Conservation (phyloP, 768 basidiomycete genomes). For the Serendipita sp. region DNA sequence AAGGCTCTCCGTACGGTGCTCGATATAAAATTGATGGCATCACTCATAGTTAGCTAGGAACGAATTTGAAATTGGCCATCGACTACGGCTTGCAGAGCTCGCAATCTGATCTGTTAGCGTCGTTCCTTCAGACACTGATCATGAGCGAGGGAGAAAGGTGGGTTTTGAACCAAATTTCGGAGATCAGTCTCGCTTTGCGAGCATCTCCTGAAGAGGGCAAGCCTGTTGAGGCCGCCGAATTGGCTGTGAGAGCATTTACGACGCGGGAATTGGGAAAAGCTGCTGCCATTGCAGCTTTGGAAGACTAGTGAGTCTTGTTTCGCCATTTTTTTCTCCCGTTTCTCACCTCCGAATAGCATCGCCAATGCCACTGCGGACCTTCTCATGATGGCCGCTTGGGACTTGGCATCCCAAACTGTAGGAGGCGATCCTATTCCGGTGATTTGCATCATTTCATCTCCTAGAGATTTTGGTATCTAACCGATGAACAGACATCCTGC, state of each 20-base stretch:
- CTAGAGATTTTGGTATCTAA: too few species aligned
- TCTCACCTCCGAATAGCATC: slow-evolving; percentile 31
- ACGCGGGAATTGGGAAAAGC: slow-evolving; percentile 73
- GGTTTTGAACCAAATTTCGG: slow-evolving; percentile 57
- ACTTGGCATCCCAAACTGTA: slow-evolving; percentile 40
- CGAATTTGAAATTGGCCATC: slow-evolving; percentile 83
- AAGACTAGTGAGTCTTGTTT: slow-evolving; percentile 63
- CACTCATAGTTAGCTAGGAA: slow-evolving; percentile 27
- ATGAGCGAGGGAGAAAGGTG: slow-evolving; percentile 95
- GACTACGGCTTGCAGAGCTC: slow-evolving; percentile 70
- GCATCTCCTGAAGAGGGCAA: slow-evolving; percentile 42
- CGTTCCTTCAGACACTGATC: slow-evolving; percentile 84
- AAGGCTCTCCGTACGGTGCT: slow-evolving; percentile 56
- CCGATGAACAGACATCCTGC: slow-evolving; percentile 48
- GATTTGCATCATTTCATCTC: slow-evolving; percentile 14
- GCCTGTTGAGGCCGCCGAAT: slow-evolving; percentile 61
- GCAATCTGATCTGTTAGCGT: slow-evolving; percentile 74
- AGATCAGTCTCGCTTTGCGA: slow-evolving; percentile 53
- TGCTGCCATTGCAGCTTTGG: slow-evolving; percentile 61
- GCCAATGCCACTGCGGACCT: slow-evolving; percentile 83
- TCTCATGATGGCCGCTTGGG: slow-evolving; percentile 71
- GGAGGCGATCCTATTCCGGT: slow-evolving; percentile 61
- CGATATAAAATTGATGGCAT: background rate
- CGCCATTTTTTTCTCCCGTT: background rate
- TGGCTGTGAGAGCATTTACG: slow-evolving; percentile 71